These are phyloP conservation scores for Domatiomyces globalis DNA, from an alignment of 2,329 filamentous ascomycete species.

Conservation along the genomic window DNA sequence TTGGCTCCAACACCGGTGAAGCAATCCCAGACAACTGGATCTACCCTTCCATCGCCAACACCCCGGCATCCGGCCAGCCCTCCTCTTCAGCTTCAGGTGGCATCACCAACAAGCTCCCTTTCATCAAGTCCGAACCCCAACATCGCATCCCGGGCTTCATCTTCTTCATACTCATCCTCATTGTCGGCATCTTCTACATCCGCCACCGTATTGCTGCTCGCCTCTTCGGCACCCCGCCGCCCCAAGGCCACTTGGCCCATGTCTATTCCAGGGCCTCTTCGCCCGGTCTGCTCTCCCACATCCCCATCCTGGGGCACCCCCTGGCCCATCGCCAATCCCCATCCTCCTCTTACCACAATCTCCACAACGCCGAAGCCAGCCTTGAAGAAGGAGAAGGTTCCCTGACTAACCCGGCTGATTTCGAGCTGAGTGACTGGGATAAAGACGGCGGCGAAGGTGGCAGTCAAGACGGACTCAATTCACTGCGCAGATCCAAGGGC, in stretches of 20 bases:
- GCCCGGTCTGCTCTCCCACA: slow-evolving; percentile 44
- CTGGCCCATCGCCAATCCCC: slow-evolving; percentile 12
- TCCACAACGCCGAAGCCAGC: slow-evolving; percentile 36
- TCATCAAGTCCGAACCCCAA: slow-evolving; percentile 53
- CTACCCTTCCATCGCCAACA: slow-evolving; percentile 39
- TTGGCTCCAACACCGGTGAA: slow-evolving; percentile 65
- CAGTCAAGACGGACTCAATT: too few relatives aligned
- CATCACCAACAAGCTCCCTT: slow-evolving; percentile 45
- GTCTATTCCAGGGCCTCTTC: slow-evolving; percentile 23
- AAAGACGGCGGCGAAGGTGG: too few relatives aligned
- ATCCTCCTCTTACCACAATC: slow-evolving; percentile 22
- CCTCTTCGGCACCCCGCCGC: background rate
- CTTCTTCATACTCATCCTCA: slow-evolving; percentile 58
- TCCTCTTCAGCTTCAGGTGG: slow-evolving; percentile 15
- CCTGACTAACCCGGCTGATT: slow-evolving; percentile 39
- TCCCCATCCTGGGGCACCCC: slow-evolving; percentile 18
- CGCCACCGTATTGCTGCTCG: slow-evolving; percentile 45
- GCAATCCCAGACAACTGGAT: slow-evolving; percentile 69
- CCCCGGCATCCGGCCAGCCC: slow-evolving; percentile 5
- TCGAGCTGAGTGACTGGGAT: slow-evolving; percentile 53
- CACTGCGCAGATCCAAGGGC: slow-evolving; percentile 9
- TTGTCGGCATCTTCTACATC: slow-evolving; percentile 60
- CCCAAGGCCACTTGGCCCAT: background rate
- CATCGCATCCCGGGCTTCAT: slow-evolving; percentile 60
- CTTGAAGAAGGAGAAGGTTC: slow-evolving; percentile 57